A percentile compares a stretch with the other conserved stretches of the same genome.
Conservation (phyloP, 805 yeast species). For the Barnettozyma botsteinii region DNA sequence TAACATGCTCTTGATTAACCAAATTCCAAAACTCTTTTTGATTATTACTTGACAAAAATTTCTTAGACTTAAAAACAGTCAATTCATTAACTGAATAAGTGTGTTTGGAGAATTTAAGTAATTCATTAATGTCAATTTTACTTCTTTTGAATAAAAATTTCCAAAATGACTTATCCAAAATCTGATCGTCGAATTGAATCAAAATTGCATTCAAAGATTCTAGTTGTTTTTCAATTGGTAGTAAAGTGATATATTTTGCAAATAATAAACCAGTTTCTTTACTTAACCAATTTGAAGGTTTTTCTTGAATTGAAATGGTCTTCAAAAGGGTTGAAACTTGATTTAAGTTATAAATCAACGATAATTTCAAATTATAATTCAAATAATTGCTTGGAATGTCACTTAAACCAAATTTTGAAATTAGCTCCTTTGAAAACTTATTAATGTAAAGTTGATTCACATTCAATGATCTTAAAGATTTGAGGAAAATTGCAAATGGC, state of each 20-base stretch:
- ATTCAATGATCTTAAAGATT: conserved; percentile 9
- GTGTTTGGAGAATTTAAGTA: conserved; percentile 3
- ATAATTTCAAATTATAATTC: conserved; percentile 15
- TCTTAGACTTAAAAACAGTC: conserved; percentile 7
- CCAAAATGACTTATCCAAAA: conserved; percentile 15
- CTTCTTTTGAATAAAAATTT: conserved; percentile 9
- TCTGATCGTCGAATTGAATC: conserved; percentile 2
- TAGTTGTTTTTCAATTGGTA: conserved; percentile 3
- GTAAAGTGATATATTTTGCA: conserved; percentile 10
- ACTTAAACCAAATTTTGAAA: conserved; percentile 16
- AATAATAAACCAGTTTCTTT: conserved; percentile 11
- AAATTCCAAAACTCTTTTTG: conserved; percentile 13
- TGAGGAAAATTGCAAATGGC: conserved; percentile 8
- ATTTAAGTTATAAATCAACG: conserved; percentile 9
- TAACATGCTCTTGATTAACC: conserved; percentile 5
- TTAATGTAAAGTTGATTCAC: conserved; percentile 6
- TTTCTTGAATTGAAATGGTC: conserved; percentile 2
- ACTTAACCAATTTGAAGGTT: conserved; percentile 12
- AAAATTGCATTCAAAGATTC: not conserved
- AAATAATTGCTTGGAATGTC: conserved; percentile 11
- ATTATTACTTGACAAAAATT: conserved; percentile 6
- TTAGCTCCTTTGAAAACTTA: conserved; percentile 15
- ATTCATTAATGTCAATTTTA: conserved; percentile 5
- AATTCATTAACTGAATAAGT: not conserved
- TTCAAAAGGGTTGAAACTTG: conserved; percentile 15